Evolutionary conservation across 495 filamentous ascomycete species (phyloP), one percentile per base, ranked within the genome.

Genomic region (Haplographium delicatum): DNA sequence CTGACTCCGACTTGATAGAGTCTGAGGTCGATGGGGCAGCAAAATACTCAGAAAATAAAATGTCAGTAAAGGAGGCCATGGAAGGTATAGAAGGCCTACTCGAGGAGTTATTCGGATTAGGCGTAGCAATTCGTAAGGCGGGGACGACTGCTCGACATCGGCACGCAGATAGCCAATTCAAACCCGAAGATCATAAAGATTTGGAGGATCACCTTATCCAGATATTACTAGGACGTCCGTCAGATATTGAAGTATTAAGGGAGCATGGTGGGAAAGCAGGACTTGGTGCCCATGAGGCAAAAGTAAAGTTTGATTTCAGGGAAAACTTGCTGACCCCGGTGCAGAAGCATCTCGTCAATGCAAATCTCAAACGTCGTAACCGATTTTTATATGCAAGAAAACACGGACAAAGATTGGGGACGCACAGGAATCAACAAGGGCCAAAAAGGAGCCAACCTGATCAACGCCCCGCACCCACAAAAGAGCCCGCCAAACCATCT

Each of bases 331-430:
- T 55, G 27, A 51, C 26, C 26, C 11, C 26, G 1, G 33, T 50
- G 20, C 56, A 59, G 22, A 3, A 15, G 37, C 56, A 51, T 8
- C 34, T 59, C 2, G 43, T 56, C 28, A 11, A 34, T 5, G 40
- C 41, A 15, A 59, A 59, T 39, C 34, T 59, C 33, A 25, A 28
- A 4, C 57, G 57, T 5, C 40, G 57, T 20, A 56, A 59, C 45
- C 47, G 57, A 18, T 59, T 59, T 31, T 10, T 52, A 26, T 59
- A 59, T 46, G 57, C 57, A 15, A 52, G 54, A 34, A 15, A 22
- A 2, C 57, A 56, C 46, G 41, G 42, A 20, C 1, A 19, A 25
- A 43, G 25, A 5, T 43, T 43, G 40, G 40, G 8, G 5, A n/a
- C n/a, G n/a, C n/a, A n/a, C n/a, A n/a, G n/a, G n/a, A n/a, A n/a